phyloP scores from a whole-genome alignment of 2,329 filamentous ascomycete species.

The Samsoniella hepiali region DNA sequence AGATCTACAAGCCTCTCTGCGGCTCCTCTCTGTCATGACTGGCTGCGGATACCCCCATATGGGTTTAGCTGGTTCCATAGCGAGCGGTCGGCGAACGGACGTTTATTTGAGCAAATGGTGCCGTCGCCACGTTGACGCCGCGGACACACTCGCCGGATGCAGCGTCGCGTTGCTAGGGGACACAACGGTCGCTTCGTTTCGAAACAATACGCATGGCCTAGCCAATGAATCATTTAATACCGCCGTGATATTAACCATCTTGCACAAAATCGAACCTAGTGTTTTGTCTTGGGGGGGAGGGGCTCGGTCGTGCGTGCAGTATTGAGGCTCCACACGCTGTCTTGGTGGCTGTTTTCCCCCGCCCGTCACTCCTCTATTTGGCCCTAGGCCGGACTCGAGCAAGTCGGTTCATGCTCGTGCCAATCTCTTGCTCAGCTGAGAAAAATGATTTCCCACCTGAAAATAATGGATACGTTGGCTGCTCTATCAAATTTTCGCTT shows the following conservation, averaged over 20 bases:
- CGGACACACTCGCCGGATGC: neutral
- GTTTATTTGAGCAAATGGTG: neutral
- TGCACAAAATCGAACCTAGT: constrained; percentile 7
- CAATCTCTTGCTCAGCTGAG: constrained; percentile 2
- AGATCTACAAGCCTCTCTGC: constrained; percentile 8
- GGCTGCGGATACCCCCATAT: neutral
- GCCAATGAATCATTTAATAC: neutral
- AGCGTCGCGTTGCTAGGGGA: neutral
- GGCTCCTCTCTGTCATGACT: neutral
- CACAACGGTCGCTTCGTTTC: neutral
- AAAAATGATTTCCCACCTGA: neutral
- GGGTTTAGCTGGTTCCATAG: neutral
- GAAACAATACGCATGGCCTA: neutral
- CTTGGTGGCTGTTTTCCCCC: constrained; percentile 4
- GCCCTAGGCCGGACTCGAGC: neutral
- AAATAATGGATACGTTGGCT: neutral
- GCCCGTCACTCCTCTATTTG: neutral
- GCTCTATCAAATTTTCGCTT: neutral
- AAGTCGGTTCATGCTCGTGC: neutral
- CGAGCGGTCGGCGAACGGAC: constrained; percentile 1
- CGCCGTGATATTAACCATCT: neutral
- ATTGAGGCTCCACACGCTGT: neutral
- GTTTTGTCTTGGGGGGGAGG: constrained; percentile 3
- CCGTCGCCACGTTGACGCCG: neutral
- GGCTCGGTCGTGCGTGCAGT: neutral